Conservation (phyloP, 140 eudicot species). For the Senecio squalidus region DNA sequence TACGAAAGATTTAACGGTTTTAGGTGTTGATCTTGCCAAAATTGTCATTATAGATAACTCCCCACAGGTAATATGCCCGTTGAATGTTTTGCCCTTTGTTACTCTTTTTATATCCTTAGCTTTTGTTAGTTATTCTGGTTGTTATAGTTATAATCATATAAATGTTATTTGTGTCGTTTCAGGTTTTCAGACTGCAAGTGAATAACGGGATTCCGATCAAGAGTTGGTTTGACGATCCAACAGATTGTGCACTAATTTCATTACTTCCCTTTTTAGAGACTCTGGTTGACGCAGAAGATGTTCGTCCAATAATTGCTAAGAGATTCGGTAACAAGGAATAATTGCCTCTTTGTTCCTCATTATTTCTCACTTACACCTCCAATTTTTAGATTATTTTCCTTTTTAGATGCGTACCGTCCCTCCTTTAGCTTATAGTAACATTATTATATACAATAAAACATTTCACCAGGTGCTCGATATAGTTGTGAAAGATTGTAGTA, state of each 20-base stretch:
- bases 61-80: conserved; percentile 62
- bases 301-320: conserved; percentile 81
- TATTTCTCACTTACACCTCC: conserved; percentile 27
- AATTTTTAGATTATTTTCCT: not conserved
- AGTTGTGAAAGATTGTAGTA: conserved; percentile 18
- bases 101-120: not conserved
- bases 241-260: conserved; percentile 69
- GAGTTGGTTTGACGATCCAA: conserved; percentile 95
- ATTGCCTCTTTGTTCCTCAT: conserved; percentile 36
- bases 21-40: conserved; percentile 97
- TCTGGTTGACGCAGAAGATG: conserved; percentile 75
- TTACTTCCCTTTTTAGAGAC: conserved; percentile 83
- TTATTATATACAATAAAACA: conserved; percentile 22
- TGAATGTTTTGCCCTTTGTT: not conserved
- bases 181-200: conserved; percentile 88
- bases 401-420: conserved; percentile 13
- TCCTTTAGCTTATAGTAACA: conserved; percentile 31
- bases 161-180: conserved; percentile 24
- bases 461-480: conserved; percentile 24
- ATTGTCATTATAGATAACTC: conserved; percentile 91
- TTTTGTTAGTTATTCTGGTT: not conserved
- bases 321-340: conserved; percentile 93
- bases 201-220: conserved; percentile 94
- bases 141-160: no score
- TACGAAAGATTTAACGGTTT: conserved; percentile 83